phyloP scores from a whole-genome alignment of 2,329 filamentous ascomycete species.

The Fusarium paranaense region DNA sequence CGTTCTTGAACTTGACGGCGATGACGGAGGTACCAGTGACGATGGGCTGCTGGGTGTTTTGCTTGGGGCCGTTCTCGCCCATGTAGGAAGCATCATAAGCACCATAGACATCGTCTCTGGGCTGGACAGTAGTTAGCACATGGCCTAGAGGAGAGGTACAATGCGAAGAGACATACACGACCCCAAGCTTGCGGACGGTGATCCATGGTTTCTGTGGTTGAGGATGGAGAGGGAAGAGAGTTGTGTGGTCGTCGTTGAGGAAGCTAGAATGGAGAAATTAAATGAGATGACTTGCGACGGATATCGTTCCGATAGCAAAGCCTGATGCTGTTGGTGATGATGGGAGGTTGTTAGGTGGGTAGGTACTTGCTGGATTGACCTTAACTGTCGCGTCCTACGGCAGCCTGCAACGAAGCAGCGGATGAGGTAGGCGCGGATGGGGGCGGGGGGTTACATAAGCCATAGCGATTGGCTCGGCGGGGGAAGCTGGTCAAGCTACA shows the following conservation, averaged over 20 bases:
- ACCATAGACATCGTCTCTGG: conserved; percentile 96
- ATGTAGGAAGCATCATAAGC: conserved; percentile 91
- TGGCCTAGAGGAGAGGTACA: neutral
- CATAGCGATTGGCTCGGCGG: conserved; percentile 46
- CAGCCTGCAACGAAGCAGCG: conserved; percentile 46
- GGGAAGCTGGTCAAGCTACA: conserved; percentile 32
- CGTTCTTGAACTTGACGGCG: conserved; percentile 94
- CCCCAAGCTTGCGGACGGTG: conserved; percentile 80
- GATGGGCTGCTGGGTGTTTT: conserved; percentile 91
- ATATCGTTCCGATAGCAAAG: neutral
- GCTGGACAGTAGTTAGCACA: conserved; percentile 64
- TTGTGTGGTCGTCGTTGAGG: neutral
- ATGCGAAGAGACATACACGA: conserved; percentile 65
- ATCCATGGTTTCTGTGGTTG: conserved; percentile 64
- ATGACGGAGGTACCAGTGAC: conserved; percentile 97
- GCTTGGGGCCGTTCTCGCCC: conserved; percentile 75
- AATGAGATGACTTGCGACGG: neutral
- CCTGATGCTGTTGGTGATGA: conserved; percentile 3
- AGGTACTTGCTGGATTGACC: conserved; percentile 31
- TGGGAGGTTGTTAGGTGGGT: conserved; percentile 20
- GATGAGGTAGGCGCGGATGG: conserved; percentile 9
- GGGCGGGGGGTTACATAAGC: conserved; percentile 46
- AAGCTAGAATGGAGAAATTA: neutral
- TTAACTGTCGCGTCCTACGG: conserved; percentile 51
- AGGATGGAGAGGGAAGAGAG: conserved; percentile 10